A percentile compares a stretch with the other conserved stretches of the same genome.
Conservation (phyloP, 1,284 basidiomycete species). For the Leccinum griseonigrum region DNA sequence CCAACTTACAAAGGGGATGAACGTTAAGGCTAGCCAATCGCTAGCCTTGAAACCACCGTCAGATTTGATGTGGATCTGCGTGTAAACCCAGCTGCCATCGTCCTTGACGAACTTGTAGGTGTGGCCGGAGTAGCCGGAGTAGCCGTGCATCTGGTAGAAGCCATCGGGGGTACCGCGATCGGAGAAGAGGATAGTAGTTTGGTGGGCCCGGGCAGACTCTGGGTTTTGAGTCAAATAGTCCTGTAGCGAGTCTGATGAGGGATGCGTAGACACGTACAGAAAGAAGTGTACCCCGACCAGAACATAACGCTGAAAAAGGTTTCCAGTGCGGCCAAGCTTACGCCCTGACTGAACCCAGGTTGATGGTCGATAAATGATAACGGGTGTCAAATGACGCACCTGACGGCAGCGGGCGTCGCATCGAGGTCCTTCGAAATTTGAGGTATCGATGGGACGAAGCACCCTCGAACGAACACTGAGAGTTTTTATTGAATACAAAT, state of each 20-base stretch:
- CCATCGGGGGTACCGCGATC: constrained; percentile 92
- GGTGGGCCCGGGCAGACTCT: constrained; percentile 74
- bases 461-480: constrained; percentile 43
- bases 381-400: constrained; percentile 28
- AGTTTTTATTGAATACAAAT: background rate
- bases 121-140: constrained; percentile 68
- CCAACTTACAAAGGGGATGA: constrained; percentile 36
- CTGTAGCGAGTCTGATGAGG: constrained; percentile 37
- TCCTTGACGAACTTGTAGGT: constrained; percentile 86
- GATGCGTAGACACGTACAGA: constrained; percentile 22
- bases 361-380: background rate
- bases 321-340: constrained; percentile 28
- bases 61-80: constrained; percentile 76
- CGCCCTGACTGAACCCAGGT: constrained; percentile 21
- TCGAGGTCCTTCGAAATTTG: constrained; percentile 42
- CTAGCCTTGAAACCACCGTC: constrained; percentile 76
- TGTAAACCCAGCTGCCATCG: constrained; percentile 80
- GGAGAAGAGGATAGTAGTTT: constrained; percentile 86
- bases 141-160: constrained; percentile 83
- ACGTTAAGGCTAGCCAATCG: background rate
- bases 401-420: constrained; percentile 38
- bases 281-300: constrained; percentile 27
- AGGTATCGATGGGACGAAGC: constrained; percentile 49
- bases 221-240: constrained; percentile 93
- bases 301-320: constrained; percentile 24